These are phyloP conservation scores for Nicotiana obtusifolia DNA, from an alignment of 257 asterid species.

Conservation along the genomic window DNA sequence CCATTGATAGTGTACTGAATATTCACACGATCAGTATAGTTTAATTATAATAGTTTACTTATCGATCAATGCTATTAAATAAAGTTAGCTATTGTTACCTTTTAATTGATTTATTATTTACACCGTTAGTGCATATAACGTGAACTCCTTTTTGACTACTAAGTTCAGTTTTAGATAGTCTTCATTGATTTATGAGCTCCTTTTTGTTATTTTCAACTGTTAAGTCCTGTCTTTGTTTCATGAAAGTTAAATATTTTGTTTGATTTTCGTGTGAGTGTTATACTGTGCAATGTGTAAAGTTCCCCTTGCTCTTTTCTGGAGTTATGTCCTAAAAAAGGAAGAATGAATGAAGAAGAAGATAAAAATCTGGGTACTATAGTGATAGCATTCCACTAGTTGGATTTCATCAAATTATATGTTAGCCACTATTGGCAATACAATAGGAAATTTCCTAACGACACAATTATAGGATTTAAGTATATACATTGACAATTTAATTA, in stretches of 20 bases:
- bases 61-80: too few species aligned
- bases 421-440: neutral
- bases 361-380: neutral
- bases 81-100: too few species aligned
- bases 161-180: neutral
- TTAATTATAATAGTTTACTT: too few species aligned
- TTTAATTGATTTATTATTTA: too few species aligned
- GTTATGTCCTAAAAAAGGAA: neutral
- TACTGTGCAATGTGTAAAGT: neutral
- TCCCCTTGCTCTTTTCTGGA: neutral
- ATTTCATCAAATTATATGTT: neutral
- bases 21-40: too few species aligned
- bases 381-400: neutral
- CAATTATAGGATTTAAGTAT: neutral
- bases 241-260: too few species aligned
- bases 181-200: neutral
- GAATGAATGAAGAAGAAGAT: neutral
- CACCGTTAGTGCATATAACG: too few species aligned
- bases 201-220: neutral
- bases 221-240: too few species aligned
- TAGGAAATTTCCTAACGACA: neutral
- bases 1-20: too few species aligned
- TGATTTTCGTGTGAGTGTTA: neutral
- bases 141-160: neutral
- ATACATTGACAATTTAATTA: too few species aligned